A percentile compares a stretch with the other conserved stretches of the same genome.
Evolutionary conservation across 768 basidiomycete species (phyloP).

Genomic region (Lenzites betulinus): DNA sequence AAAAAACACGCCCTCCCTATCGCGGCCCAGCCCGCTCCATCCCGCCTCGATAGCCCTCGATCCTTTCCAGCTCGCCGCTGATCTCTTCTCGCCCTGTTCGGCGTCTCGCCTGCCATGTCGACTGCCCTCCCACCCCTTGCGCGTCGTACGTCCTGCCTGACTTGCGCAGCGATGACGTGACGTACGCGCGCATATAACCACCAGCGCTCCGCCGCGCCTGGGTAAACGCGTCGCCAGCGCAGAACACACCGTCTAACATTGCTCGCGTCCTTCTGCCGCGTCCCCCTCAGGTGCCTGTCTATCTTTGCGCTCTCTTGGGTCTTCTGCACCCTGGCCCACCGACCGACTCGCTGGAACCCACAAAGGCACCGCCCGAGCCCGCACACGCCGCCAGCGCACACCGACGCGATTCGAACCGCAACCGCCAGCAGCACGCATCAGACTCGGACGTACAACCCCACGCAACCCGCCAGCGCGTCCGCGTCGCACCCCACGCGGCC

Average conservation of each 20-base stretch:
- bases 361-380: neutral
- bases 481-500: slow-evolving; percentile 2
- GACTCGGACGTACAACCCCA: neutral
- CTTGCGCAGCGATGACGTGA: slow-evolving; percentile 4
- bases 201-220: slow-evolving; percentile 1
- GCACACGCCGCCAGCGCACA: neutral
- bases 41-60: slow-evolving; percentile 13
- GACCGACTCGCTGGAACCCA: neutral
- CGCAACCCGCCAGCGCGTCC: neutral
- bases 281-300: neutral
- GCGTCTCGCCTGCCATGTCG: neutral
- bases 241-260: neutral
- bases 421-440: neutral
- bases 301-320: no score
- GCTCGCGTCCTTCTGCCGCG: neutral
- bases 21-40: slow-evolving; percentile 10
- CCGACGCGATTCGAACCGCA: slow-evolving; percentile 2
- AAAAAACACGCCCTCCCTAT: slow-evolving; percentile 2
- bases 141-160: neutral
- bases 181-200: neutral
- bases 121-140: neutral
- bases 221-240: slow-evolving; percentile 5
- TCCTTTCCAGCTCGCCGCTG: slow-evolving; percentile 8
- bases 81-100: slow-evolving; percentile 19
- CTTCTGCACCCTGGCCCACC: no score